Evolutionary conservation across 495 filamentous ascomycete species (phyloP), one percentile per base, ranked within the genome.

Genomic region (Daldinia childiae): DNA sequence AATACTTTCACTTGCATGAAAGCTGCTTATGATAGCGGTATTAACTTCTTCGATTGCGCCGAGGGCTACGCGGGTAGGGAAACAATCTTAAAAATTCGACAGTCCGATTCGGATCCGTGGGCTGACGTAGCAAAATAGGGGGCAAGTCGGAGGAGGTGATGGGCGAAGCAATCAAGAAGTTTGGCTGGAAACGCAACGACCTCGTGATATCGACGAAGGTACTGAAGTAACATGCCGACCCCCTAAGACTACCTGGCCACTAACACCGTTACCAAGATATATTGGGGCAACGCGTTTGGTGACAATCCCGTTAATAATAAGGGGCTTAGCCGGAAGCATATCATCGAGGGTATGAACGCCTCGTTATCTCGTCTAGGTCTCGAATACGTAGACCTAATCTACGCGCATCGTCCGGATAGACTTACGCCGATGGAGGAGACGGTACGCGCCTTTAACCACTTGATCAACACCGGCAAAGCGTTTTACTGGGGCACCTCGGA

Each of bases 401-500:
- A 92, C 76, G 93, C 93, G 4, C 93, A 97, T 78, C 89, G 93
- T 9, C 91, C 93, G 9, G 93, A 96, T 79, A 83, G 90, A 4
- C 82, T 89, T 45, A 95, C 93, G 0, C 93, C 93, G 3, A 95
- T 96, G 84, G 91, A 94, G 76, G 93, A 97, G 79, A 88, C 88
- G 38, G 93, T 96, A 38, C 88, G 93, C 62, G 93, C 84, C 50
- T 96, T 96, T 84, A 95, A 94, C 79, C 86, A 92, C 76, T 79
- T 91, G 32, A 93, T 97, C 71, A 83, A 90, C 78, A 86, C 86
- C 51, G 91, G 92, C 45, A 91, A 93, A 82, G 89, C 90, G 24
- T 90, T 95, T 76, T 95, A 96, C 85, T 97, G 93, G 93, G 93
- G 93, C 34, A 96, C 93, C 1, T 92, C 90, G 0, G 92, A 95